Evolutionary conservation across 176 grass and related monocot species (phyloP), one percentile per base, ranked within the genome.

Genomic region (Aegilops longissima): DNA sequence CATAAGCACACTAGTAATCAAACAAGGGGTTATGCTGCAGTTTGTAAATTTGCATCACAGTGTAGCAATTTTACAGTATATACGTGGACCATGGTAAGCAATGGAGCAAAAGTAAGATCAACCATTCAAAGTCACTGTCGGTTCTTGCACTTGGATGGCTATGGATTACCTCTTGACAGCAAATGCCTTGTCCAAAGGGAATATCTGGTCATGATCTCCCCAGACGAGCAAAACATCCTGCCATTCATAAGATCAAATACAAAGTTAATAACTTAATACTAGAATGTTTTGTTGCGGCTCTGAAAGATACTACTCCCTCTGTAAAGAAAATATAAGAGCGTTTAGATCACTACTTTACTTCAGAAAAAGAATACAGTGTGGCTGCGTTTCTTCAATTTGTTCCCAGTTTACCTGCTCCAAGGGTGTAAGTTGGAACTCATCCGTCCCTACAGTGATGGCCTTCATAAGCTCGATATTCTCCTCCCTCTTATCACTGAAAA

Each of bases 141-240:
- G 18, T 33, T 62, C 21, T 49, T 25, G 25, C 66, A n/a, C 12
- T 21, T 2, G 12, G 38, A 52, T 20, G 16, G 17, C 5, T 29
- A 87, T 29, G n/a, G 69, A 39, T 79, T 88, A 92, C 94, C 87
- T 92, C 79, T 92, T 87, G 61, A 92, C 69, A 18, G 84, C 70
- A 27, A 88, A 84, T 13, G 94, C 94, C 85, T 94, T 94, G 0
- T 84, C 90, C 82, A 97, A n/a, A 56, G 90, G 92, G 74, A 94
- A 97, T 63, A 94, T 93, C 45, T 88, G 89, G 67, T 96, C 94
- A 39, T 90, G 85, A 27, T 93, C 92, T 75, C 94, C 94, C 94
- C 94, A 93, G 27, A 97, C 51, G 2, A 92, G 87, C 31, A 97
- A 81, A 75, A 97, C 76, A 73, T 93, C 87, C 92, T 97, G 69